Evolutionary conservation across 2,329 filamentous ascomycete species (phyloP), one percentile per base, ranked within the genome.

Genomic region (Phoma sp.): DNA sequence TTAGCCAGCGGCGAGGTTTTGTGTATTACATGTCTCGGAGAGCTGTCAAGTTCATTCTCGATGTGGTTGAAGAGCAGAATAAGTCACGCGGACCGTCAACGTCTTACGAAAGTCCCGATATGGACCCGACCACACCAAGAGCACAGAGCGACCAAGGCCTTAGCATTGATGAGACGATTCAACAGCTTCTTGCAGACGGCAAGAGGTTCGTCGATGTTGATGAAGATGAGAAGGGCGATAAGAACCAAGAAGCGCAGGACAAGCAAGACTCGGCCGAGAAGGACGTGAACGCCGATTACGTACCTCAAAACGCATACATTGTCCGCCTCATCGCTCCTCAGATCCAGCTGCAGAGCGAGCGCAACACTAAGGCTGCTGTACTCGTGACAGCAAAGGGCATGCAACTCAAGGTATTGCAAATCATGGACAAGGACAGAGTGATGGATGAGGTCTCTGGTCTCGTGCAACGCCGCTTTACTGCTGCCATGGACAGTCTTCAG

Each of bases 281-380:
- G 12, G 89, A 93, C 57, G 92, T 99, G 62, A 87, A 92, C 0
- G 85, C 90, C 17, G 93, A 96, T 53, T 99, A 96, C 67, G 88
- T 88, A 11, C 87, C 95, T 1, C 91, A 96, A 68, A 97, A 95
- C 72, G 93, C 90, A 64, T 99, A 97, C 74, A 92, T 98, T 68
- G 85, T 99, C 58, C 90, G 93, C 30, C 84, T 99, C 33, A 97
- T 99, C 66, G 95, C 93, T 5, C 95, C 95, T 12, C 95, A 99
- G 73, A 97, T 99, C 54, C 95, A 99, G 73, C 83, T 99, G 37
- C 93, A 99, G 72, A 98, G 95, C 73, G 95, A 99, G 71, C 98
- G 97, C 81, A 98, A 99, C 74, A 89, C 89, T 57, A 96, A 96
- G 74, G 90, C 96, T 53, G 95, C 96, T n/a, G 90, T 97, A 5